Conservation (phyloP, 192 early-diverging fungal genomes). For the Coemansia sp. region DNA sequence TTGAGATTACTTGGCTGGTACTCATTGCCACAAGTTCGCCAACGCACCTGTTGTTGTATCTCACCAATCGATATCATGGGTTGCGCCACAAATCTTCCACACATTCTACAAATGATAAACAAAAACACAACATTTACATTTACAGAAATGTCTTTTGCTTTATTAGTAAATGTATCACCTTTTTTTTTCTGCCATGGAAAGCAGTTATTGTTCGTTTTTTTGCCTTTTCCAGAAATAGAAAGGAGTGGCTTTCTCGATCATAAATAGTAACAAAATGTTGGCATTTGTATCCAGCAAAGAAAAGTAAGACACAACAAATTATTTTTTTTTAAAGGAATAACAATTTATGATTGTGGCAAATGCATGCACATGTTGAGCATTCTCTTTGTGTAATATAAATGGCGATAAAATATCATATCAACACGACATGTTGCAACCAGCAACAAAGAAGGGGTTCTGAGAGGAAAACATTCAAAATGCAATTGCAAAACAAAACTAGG, state of each 20-base stretch:
- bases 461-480: neutral
- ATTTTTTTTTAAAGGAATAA: neutral
- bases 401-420: neutral
- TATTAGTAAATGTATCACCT: neutral
- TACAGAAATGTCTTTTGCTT: neutral
- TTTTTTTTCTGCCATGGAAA: neutral
- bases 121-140: neutral
- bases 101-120: neutral
- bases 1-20: slow-evolving; percentile 91
- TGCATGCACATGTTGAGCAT: neutral
- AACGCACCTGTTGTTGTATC: slow-evolving; percentile 60
- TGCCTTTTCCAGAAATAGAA: neutral
- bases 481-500: neutral
- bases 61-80: neutral
- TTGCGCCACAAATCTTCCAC: neutral
- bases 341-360: neutral
- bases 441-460: neutral
- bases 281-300: neutral
- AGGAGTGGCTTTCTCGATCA: neutral
- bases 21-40: slow-evolving; percentile 81
- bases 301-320: neutral
- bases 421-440: neutral
- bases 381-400: neutral
- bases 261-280: neutral
- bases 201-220: slow-evolving; percentile 1